phyloP scores from a whole-genome alignment of 371 early-diverging fungal species.

The Amoeboaphelidium protococcarum region DNA sequence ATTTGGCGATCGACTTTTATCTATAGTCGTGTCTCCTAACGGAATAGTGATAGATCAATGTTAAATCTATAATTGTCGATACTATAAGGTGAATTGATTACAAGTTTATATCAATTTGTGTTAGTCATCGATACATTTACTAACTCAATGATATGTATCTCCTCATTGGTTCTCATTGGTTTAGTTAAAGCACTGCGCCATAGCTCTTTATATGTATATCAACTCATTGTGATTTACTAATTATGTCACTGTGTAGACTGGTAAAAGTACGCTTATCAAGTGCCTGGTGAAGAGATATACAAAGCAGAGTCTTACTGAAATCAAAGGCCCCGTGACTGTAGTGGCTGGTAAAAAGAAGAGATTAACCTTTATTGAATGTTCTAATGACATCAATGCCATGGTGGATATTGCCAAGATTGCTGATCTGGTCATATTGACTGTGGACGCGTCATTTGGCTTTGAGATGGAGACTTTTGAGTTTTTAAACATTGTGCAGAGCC shows the following conservation, averaged over 20 bases:
- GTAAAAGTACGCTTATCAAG: constrained; percentile 80
- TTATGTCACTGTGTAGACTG: constrained; percentile 22
- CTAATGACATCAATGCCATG: constrained; percentile 88
- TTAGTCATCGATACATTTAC: too few species aligned
- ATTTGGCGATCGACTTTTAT: too few species aligned
- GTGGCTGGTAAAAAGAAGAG: constrained; percentile 79
- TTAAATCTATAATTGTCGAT: neutral
- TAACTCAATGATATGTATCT: too few species aligned
- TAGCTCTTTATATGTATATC: too few species aligned
- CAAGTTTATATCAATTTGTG: too few species aligned
- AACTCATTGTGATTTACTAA: too few species aligned
- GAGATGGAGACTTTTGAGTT: constrained; percentile 99
- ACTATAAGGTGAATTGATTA: neutral
- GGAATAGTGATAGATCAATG: neutral
- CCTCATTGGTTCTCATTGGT: too few species aligned
- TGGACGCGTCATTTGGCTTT: constrained; percentile 91
- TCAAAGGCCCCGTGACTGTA: constrained; percentile 87
- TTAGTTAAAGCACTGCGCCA: too few species aligned
- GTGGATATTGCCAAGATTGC: constrained; percentile 93
- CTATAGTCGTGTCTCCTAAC: too few species aligned
- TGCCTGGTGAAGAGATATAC: constrained; percentile 86
- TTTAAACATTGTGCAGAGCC: constrained; percentile 82
- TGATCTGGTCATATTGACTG: constrained; percentile 79
- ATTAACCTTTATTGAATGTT: constrained; percentile 84
- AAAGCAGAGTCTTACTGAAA: constrained; percentile 63